Conservation (phyloP, 2,329 filamentous ascomycete species). For the Cercospora zeae-maydis region DNA sequence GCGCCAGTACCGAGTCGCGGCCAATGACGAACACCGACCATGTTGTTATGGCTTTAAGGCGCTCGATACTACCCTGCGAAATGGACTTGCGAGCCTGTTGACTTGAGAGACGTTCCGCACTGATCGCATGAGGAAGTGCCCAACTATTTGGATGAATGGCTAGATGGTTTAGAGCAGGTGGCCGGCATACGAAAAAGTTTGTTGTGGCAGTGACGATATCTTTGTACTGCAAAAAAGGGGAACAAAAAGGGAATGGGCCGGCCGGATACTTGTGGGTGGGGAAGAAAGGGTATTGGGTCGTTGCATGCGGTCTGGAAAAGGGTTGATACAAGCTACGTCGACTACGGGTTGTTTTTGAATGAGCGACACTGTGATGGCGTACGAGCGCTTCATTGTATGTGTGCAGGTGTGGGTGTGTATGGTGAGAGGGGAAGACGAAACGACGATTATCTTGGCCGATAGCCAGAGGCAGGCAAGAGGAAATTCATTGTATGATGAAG, state of each 20-base stretch:
- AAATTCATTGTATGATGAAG: conserved; percentile 10
- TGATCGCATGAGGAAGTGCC: background rate
- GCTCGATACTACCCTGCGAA: background rate
- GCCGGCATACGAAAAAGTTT: background rate
- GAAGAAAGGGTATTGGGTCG: background rate
- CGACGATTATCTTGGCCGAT: conserved; percentile 3
- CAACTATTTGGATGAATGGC: background rate
- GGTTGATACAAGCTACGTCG: background rate
- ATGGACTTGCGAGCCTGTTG: background rate
- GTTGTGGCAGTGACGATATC: background rate
- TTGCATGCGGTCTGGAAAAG: background rate
- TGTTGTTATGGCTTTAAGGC: background rate
- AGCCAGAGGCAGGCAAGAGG: conserved; percentile 12
- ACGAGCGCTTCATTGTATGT: background rate
- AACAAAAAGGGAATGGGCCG: background rate
- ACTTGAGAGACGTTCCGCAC: background rate
- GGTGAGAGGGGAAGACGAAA: background rate
- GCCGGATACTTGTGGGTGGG: background rate
- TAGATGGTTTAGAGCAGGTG: background rate
- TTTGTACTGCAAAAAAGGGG: background rate
- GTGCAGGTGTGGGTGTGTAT: background rate
- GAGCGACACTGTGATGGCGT: conserved; percentile 1
- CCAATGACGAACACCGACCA: background rate
- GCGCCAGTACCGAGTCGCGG: background rate
- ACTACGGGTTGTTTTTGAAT: background rate